phyloP scores from a whole-genome alignment of 108 stramenopile species.

The Poteriospumella lacustris region DNA sequence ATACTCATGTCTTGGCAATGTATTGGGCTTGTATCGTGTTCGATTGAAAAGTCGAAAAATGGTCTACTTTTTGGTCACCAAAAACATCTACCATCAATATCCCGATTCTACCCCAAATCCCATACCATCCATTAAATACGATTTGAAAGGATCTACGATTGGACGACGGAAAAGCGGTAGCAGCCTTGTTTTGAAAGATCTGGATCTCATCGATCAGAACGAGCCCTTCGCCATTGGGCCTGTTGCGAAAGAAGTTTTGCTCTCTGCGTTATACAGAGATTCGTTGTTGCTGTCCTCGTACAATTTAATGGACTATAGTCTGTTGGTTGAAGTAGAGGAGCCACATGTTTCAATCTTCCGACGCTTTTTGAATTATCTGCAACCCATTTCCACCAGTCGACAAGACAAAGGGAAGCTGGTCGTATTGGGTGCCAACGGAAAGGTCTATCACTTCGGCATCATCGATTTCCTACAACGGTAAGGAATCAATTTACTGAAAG shows the following conservation, averaged over 20 bases:
- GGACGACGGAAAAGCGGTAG: background rate
- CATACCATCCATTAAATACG: too few relatives aligned
- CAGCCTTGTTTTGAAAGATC: background rate
- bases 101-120: background rate
- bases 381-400: too few relatives aligned
- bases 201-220: background rate
- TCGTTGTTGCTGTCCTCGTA: background rate
- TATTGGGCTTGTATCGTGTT: background rate
- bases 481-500: background rate
- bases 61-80: background rate
- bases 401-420: background rate
- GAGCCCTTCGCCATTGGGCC: background rate
- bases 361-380: too few relatives aligned
- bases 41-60: background rate
- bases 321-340: conserved; percentile 1
- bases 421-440: background rate
- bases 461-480: conserved; percentile 13
- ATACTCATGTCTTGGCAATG: background rate
- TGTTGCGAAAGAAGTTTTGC: background rate
- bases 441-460: background rate
- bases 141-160: conserved; percentile 15
- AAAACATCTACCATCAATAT: background rate
- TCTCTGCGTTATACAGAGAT: background rate
- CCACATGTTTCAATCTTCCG: too few relatives aligned
- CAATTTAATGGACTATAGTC: background rate